Conservation (phyloP, 768 basidiomycete species). For the Tremella mesenterica region DNA sequence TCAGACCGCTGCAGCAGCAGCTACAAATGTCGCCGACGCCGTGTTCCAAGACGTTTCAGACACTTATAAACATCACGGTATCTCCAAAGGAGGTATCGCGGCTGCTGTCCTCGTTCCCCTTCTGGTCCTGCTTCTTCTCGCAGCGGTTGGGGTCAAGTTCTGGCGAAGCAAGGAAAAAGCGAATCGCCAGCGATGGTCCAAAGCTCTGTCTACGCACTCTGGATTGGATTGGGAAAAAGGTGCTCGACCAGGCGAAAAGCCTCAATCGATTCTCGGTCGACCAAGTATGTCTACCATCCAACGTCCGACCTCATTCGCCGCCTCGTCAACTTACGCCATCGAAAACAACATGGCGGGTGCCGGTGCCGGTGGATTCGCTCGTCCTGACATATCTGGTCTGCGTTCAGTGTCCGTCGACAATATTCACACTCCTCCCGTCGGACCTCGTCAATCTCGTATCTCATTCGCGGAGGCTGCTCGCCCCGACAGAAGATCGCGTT, state of each 20-base stretch:
- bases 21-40: conserved; percentile 31
- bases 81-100: conserved; percentile 40
- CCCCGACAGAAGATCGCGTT: conserved; percentile 36
- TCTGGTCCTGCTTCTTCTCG: conserved; percentile 24
- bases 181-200: conserved; percentile 43
- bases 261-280: conserved; percentile 25
- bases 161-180: conserved; percentile 37
- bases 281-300: conserved; percentile 11
- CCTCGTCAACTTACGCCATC: conserved; percentile 33
- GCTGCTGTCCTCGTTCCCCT: conserved; percentile 43
- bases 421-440: conserved; percentile 22
- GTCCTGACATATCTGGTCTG: conserved; percentile 15
- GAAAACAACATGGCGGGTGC: conserved; percentile 43
- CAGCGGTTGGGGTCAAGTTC: conserved; percentile 38
- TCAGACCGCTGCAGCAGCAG: conserved; percentile 29
- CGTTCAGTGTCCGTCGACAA: conserved; percentile 25
- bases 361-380: conserved; percentile 24
- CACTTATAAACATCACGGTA: conserved; percentile 15
- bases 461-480: conserved; percentile 41
- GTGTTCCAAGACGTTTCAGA: conserved; percentile 35
- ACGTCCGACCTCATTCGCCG: conserved; percentile 12
- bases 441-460: conserved; percentile 37
- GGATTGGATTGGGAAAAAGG: conserved; percentile 42
- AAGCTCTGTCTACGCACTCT: conserved; percentile 37
- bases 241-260: conserved; percentile 28